Conservation (phyloP, 768 basidiomycete genomes). For the Mycena venus region DNA sequence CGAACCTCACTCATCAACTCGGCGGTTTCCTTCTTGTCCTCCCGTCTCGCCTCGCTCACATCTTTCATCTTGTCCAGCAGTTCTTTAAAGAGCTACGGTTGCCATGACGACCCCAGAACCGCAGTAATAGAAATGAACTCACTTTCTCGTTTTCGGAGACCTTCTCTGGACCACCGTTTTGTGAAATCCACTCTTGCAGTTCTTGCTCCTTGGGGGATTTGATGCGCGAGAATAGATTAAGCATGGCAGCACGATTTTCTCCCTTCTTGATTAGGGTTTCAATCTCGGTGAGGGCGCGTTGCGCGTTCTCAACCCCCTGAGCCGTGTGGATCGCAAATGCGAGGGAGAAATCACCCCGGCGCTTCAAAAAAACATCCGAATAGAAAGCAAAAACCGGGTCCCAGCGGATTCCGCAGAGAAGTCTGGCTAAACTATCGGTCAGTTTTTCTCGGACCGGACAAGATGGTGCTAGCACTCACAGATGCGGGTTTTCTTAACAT, state of each 20-base stretch:
- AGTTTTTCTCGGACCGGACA: background rate
- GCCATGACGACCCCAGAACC: background rate
- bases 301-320: conserved; percentile 49
- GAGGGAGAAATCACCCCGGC: conserved; percentile 50
- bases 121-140: conserved; percentile 37
- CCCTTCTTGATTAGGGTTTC: conserved; percentile 36
- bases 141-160: conserved; percentile 50
- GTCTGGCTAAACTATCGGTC: conserved; percentile 33
- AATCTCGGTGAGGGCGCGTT: conserved; percentile 45
- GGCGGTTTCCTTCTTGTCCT: background rate
- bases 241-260: conserved; percentile 50
- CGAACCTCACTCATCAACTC: background rate
- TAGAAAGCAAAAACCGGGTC: conserved; percentile 53
- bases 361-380: conserved; percentile 47
- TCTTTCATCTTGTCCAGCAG: conserved; percentile 3
- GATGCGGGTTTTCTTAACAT: conserved; percentile 58
- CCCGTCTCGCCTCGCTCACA: background rate
- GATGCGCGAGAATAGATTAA: conserved; percentile 46
- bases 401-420: conserved; percentile 46
- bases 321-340: conserved; percentile 55
- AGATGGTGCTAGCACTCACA: conserved; percentile 44
- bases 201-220: conserved; percentile 57
- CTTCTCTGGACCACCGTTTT: conserved; percentile 53
- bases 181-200: conserved; percentile 52
- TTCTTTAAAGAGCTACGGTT: conserved; percentile 1